A percentile compares a stretch with the other conserved stretches of the same genome.
These are phyloP conservation scores for Chrysochromulina parva DNA, from an alignment of 78 protist genomes.

Conservation along the genomic window DNA sequence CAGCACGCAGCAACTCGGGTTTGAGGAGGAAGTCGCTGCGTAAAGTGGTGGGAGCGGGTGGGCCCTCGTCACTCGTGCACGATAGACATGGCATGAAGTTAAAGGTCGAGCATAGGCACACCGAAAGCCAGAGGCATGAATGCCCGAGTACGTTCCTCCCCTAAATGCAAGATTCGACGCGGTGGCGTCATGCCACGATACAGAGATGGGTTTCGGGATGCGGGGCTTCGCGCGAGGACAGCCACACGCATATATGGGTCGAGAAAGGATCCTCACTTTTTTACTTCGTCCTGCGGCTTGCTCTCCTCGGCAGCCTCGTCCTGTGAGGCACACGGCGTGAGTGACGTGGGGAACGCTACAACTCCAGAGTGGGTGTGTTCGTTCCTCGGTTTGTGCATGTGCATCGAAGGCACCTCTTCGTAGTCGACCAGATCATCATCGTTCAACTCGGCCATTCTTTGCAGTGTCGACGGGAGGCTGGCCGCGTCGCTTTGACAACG, in stretches of 20 bases:
- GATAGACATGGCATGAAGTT: no score
- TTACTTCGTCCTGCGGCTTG: neutral
- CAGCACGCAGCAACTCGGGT: conserved; percentile 93
- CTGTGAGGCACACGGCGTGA: neutral
- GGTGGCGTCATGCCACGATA: neutral
- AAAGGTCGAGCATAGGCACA: no score
- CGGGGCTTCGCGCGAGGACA: no score
- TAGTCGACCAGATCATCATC: conserved; percentile 23
- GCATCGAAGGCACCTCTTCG: neutral
- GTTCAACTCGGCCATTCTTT: neutral
- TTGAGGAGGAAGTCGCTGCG: conserved; percentile 90
- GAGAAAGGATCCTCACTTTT: neutral
- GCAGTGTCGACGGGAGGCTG: no score
- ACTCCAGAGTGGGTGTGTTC: no score
- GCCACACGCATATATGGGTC: no score
- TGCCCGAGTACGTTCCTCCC: conserved; percentile 42
- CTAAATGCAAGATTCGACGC: neutral
- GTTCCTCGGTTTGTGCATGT: no score
- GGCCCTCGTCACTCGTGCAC: no score
- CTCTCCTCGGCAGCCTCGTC: neutral
- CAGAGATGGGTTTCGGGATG: no score
- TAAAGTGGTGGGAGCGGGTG: no score
- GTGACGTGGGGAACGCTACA: no score
- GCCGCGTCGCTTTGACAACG: no score
- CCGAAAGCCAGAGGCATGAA: conserved; percentile 35